Evolutionary conservation across 495 filamentous ascomycete species (phyloP), one percentile per base, ranked within the genome.

Genomic region (Penicillium nucicola): DNA sequence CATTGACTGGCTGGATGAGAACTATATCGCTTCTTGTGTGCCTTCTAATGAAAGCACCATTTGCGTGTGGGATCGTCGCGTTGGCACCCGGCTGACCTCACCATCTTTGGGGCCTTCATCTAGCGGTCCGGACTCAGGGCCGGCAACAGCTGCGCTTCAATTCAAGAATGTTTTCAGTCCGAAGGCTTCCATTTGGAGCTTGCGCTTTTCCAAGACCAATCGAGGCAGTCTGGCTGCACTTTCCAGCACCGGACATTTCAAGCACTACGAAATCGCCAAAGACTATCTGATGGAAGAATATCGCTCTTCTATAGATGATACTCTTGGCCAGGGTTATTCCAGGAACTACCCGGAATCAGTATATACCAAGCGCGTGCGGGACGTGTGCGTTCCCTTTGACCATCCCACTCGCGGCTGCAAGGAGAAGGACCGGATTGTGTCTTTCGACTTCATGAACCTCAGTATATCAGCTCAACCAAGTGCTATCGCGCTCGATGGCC

Each of bases 11-110:
- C 77, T 86, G 10, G 89, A 97, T 65, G 84, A 89, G 59, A 96
- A 97, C 59, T 96, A 96, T 60, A 96, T 97, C 66, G 89, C 91
- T 0, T 95, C 91, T 5, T 89, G 88, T n/a, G 82, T 82, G 10
- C 71, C 88, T 66, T 64, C 82, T 60, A 68, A 84, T 61, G 76
- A 95, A 66, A 67, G 83, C 14, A 77, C 77, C 3, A 79, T 97
- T 45, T 88, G 86, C 53, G 77, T 97, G 13, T 98, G 93, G 93
- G 93, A 98, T 66, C 81, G 84, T 14, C 85, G 93, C 12, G 84
- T 83, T 39, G 79, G 83, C 8, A 61, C 74, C 25, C 78, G 81
- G 12, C 67, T 71, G 12, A 65, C 69, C 18, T 67, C 68, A 9
- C 57, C 75, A 12, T 66, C 65, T 10, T 54, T 74, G 10, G 72